A percentile compares a stretch with the other conserved stretches of the same genome.
Evolutionary conservation across 768 basidiomycete species (phyloP).

Genomic region (Lactarius pseudohatsudake): DNA sequence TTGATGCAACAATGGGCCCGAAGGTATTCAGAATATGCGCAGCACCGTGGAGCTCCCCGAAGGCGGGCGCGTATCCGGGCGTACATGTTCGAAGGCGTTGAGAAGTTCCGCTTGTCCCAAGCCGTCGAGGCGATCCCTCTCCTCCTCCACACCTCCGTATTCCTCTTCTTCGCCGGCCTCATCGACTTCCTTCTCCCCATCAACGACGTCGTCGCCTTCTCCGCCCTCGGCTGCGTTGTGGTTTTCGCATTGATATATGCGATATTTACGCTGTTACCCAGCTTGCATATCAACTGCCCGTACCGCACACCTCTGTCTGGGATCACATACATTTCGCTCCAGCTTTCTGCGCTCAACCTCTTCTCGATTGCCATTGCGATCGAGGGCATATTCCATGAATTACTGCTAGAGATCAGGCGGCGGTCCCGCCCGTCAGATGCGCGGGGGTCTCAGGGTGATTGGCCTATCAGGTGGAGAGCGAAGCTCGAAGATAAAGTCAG

Average conservation of each 20-base stretch:
- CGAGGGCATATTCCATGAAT: not conserved
- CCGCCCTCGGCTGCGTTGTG: not conserved
- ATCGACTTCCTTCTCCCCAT: not conserved
- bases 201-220: not conserved
- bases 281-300: not conserved
- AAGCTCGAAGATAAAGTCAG: not conserved
- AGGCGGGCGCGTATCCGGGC: not conserved
- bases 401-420: not conserved
- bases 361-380: not conserved
- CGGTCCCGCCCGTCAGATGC: not conserved
- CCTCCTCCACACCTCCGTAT: not conserved
- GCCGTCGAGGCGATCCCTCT: not conserved
- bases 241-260: not conserved
- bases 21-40: not conserved
- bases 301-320: not conserved
- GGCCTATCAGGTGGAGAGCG: not conserved
- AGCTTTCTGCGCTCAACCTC: not conserved
- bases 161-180: slow-evolving; percentile 1
- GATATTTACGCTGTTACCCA: not conserved
- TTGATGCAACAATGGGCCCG: not conserved
- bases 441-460: not conserved
- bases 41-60: not conserved
- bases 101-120: not conserved
- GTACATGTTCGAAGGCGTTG: not conserved
- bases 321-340: not conserved